These are phyloP conservation scores for Hansenula sp. DNA, from an alignment of 1,139 yeast genomes.

Conservation along the genomic window DNA sequence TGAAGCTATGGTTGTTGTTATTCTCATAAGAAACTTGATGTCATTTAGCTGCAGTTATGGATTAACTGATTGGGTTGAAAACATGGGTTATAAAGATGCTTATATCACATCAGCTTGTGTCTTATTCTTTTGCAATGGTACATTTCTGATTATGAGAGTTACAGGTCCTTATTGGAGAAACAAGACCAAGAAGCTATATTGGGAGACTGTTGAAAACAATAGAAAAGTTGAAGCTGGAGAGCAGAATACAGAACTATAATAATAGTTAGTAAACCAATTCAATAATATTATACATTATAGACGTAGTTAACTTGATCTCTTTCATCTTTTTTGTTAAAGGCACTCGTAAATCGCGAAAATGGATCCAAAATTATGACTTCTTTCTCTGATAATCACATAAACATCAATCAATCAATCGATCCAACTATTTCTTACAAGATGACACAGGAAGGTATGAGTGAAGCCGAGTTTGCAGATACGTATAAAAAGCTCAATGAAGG, in stretches of 20 bases:
- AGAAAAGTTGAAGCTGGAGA: conserved; percentile 23
- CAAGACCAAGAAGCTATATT: conserved; percentile 28
- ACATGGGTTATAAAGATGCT: conserved; percentile 39
- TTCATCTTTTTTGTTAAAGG: too few species aligned
- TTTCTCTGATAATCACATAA: too few species aligned
- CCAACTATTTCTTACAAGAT: background rate
- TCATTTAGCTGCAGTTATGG: conserved; percentile 47
- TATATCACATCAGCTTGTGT: conserved; percentile 41
- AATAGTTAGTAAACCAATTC: too few species aligned
- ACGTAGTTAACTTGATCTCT: too few species aligned
- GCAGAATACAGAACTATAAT: too few species aligned
- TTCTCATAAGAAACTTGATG: conserved; percentile 27
- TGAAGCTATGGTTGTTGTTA: conserved; percentile 47
- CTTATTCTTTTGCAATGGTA: conserved; percentile 35
- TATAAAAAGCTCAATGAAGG: conserved; percentile 50
- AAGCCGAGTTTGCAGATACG: conserved; percentile 38
- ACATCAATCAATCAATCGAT: background rate
- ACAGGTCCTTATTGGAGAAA: conserved; percentile 35
- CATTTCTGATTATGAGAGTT: conserved; percentile 35
- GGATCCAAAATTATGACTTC: too few species aligned
- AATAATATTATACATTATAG: too few species aligned
- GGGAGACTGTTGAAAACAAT: conserved; percentile 31
- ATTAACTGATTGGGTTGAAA: conserved; percentile 42
- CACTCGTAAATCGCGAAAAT: too few species aligned
- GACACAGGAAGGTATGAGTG: conserved; percentile 5